A percentile compares a stretch with the other conserved stretches of the same genome.
Evolutionary conservation across 148 eudicot species (phyloP).

Genomic region (Vaccinium myrtillus): DNA sequence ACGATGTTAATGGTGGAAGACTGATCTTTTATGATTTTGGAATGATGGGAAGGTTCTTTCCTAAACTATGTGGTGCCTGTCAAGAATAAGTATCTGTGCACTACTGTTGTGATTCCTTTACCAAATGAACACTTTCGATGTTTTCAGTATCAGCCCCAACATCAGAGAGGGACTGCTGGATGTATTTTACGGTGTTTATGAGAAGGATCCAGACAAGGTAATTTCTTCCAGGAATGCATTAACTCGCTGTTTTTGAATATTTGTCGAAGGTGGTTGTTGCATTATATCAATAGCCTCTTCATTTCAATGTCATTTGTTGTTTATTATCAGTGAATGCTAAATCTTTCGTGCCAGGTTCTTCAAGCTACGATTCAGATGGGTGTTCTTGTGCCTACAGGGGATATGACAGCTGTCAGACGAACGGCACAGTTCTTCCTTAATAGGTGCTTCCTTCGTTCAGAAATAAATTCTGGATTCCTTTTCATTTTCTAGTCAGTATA

Average conservation of each 20-base stretch:
- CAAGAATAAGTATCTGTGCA: background rate
- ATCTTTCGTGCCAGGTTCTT: slow-evolving; percentile 61
- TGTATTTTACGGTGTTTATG: slow-evolving; percentile 93
- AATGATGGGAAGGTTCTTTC: slow-evolving; percentile 95
- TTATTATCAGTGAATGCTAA: slow-evolving; percentile 10
- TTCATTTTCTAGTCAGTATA: background rate
- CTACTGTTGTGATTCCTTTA: background rate
- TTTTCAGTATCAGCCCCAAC: slow-evolving; percentile 85
- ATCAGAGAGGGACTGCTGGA: slow-evolving; percentile 94
- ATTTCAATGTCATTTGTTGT: background rate
- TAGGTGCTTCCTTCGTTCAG: slow-evolving; percentile 47
- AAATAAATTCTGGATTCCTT: background rate
- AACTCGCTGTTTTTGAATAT: background rate
- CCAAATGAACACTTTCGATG: slow-evolving; percentile 12
- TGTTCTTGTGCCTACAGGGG: slow-evolving; percentile 97
- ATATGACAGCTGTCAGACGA: slow-evolving; percentile 93
- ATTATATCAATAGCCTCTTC: background rate
- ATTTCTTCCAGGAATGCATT: slow-evolving; percentile 12
- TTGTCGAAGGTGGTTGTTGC: background rate
- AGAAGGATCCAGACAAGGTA: slow-evolving; percentile 93
- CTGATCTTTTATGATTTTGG: slow-evolving; percentile 98
- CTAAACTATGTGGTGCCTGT: slow-evolving; percentile 4
- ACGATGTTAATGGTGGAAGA: slow-evolving; percentile 98
- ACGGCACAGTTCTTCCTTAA: slow-evolving; percentile 93
- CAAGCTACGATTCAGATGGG: slow-evolving; percentile 98